Conservation (phyloP, 768 basidiomycete species). For the Russula sp. region DNA sequence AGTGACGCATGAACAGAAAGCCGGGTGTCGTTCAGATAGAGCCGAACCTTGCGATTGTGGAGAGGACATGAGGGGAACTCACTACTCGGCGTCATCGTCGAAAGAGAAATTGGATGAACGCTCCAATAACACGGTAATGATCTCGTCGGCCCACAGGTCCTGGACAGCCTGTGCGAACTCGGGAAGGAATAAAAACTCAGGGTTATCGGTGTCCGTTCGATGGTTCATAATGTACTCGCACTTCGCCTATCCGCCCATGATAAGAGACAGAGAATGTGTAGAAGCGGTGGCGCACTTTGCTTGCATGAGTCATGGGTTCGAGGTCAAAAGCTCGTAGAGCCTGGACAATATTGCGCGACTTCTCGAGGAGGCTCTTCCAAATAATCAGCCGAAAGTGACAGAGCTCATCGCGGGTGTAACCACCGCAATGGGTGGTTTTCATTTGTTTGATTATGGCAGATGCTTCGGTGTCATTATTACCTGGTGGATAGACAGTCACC, state of each 20-base stretch:
- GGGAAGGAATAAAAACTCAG: slow-evolving; percentile 28
- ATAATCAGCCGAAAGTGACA: slow-evolving; percentile 1
- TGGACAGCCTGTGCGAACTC: slow-evolving; percentile 1
- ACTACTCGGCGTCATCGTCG: slow-evolving; percentile 13
- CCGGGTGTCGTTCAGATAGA: background rate
- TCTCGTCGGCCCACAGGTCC: slow-evolving; percentile 31
- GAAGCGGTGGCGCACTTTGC: background rate
- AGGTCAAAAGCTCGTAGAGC: background rate
- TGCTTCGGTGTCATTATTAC: background rate
- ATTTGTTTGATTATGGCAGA: slow-evolving; percentile 6
- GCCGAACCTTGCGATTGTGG: background rate
- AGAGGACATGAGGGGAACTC: background rate
- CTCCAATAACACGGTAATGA: slow-evolving; percentile 29
- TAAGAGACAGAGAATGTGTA: too few relatives aligned
- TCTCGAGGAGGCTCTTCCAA: slow-evolving; percentile 5
- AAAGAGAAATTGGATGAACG: background rate
- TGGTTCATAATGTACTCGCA: slow-evolving; percentile 2
- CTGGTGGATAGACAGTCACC: slow-evolving; percentile 10
- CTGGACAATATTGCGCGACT: background rate
- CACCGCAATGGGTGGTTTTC: background rate
- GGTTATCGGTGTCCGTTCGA: background rate
- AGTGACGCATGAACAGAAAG: background rate
- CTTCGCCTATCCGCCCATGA: background rate
- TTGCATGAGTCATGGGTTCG: background rate
- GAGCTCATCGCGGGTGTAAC: slow-evolving; percentile 41